These are phyloP conservation scores for Erigeron canadensis DNA, from an alignment of 129 eudicot species.

Conservation along the genomic window DNA sequence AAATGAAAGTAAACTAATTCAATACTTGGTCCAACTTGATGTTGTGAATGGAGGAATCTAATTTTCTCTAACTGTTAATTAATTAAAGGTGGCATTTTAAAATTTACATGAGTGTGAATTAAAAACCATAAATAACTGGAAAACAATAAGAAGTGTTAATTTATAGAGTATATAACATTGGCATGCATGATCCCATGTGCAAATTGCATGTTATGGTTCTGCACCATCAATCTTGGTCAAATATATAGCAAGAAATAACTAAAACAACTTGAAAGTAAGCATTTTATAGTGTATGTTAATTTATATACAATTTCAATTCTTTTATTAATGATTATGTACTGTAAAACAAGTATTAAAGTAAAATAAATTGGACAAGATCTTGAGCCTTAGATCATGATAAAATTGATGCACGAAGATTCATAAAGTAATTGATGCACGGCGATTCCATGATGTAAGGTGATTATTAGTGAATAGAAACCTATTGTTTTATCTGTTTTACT, in stretches of 20 bases:
- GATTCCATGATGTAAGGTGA: no score
- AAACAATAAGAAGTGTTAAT: conserved; percentile 3
- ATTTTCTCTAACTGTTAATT: conserved; percentile 5
- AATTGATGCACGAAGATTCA: no score
- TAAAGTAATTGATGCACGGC: no score
- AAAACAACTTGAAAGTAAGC: conserved; percentile 15
- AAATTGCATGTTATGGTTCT: conserved; percentile 35
- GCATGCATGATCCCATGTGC: conserved; percentile 48
- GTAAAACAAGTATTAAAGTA: no score
- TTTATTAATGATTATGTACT: no score
- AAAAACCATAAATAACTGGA: background rate
- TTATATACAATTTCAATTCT: background rate
- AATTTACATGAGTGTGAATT: background rate
- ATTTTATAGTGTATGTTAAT: background rate
- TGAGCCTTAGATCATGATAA: no score
- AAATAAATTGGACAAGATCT: no score
- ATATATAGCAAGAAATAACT: conserved; percentile 11
- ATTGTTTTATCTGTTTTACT: no score
- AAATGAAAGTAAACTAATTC: no score
- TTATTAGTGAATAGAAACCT: no score
- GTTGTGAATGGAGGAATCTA: conserved; percentile 12
- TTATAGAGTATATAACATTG: conserved; percentile 7
- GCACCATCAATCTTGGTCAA: conserved; percentile 33
- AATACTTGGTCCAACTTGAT: no score
- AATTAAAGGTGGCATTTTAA: conserved; percentile 4